Conservation (phyloP, 805 yeast species). For the Kuraishia hungarica region DNA sequence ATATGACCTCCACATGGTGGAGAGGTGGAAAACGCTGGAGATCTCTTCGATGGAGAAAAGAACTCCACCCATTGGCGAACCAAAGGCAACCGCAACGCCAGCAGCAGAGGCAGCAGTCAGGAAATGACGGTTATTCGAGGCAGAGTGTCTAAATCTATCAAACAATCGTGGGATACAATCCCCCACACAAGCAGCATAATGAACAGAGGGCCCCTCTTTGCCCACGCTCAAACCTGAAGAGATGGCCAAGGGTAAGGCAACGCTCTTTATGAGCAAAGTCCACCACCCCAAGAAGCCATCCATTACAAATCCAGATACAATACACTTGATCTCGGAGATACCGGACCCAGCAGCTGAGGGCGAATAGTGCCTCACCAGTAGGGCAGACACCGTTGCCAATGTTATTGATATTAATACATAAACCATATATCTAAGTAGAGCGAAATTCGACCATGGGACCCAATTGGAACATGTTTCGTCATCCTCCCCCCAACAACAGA, state of each 20-base stretch:
- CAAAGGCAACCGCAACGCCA: slow-evolving; percentile 98
- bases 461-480: slow-evolving; percentile 52
- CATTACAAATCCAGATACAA: slow-evolving; percentile 81
- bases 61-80: slow-evolving; percentile 95
- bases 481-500: slow-evolving; percentile 73
- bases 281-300: slow-evolving; percentile 66
- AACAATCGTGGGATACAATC: slow-evolving; percentile 58
- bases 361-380: slow-evolving; percentile 61
- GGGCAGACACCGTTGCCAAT: slow-evolving; percentile 60
- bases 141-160: slow-evolving; percentile 32
- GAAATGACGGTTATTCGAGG: slow-evolving; percentile 42
- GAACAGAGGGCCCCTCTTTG: slow-evolving; percentile 97
- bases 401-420: slow-evolving; percentile 52
- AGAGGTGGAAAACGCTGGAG: slow-evolving; percentile 59
- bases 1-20: slow-evolving; percentile 85
- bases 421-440: slow-evolving; percentile 39
- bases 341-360: slow-evolving; percentile 97
- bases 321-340: slow-evolving; percentile 91
- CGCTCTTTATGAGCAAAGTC: slow-evolving; percentile 67
- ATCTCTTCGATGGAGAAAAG: slow-evolving; percentile 90
- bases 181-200: slow-evolving; percentile 96
- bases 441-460: slow-evolving; percentile 51
- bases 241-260: slow-evolving; percentile 83
- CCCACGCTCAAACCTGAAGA: slow-evolving; percentile 93
- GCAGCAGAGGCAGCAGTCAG: slow-evolving; percentile 92